Base-by-base conservation (phyloP, 306 rosid genomes). In the Vicia sativa region DNA sequence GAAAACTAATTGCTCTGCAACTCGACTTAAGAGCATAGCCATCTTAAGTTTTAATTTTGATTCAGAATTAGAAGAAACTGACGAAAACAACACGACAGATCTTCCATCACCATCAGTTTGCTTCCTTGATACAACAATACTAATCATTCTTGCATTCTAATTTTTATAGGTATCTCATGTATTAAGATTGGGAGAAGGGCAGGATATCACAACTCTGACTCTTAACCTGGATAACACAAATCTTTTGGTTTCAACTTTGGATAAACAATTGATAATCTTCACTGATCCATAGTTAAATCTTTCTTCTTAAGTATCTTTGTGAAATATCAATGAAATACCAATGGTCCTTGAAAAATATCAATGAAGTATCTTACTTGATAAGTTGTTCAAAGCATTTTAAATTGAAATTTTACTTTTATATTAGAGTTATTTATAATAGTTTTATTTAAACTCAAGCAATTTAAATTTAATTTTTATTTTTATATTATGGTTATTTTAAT, bases 171-270 rank as follows among this genome's bases (percentile, higher is more conserved):
- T 90, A 71, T 90, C 83, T 81, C 99, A 93, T 85, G 76, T 56
- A 28, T 70, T 93, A 81, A 87, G 38, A 83, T 78, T 93, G 74
- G 83, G 80, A 45, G 89, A 77, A 52, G 96, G 99, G 67, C 93
- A 85, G 81, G 97, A 93, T 77, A 86, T 93, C 78, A 90, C 91
- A 19, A 78, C 99, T 45, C 66, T 93, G 45, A 91, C 97, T 65
- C 82, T 90, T 65, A 93, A 88, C 82, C 71, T 80, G 64, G 97
- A 93, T 53, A 85, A 83, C 69, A 90, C 99, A 57, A 93, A 90
- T 87, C 95, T 93, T 62, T 83, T 93, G 86, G 97, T 90, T 66
- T 90, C 99, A 14, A 93, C 99, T 56, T 77, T 53, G 31, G 95
- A 93, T 80, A 88, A 83, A 74, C 89, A 82, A 69, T 79, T 93